Evolutionary conservation across 2,329 filamentous ascomycete species (phyloP).

Genomic region (Xylaria polymorpha): DNA sequence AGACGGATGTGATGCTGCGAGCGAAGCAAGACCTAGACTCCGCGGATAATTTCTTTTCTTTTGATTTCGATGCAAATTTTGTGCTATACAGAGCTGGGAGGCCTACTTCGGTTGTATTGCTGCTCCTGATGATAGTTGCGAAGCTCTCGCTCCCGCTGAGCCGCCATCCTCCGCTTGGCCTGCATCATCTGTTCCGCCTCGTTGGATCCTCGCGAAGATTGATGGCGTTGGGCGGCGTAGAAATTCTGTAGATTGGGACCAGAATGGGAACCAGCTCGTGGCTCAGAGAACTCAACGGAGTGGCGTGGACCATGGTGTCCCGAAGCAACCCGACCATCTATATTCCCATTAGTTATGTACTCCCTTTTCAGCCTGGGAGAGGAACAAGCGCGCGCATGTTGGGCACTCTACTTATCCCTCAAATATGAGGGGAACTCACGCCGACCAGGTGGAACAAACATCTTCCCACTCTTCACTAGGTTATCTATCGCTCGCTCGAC

Average conservation of each 20-base stretch:
- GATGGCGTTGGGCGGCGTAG: conserved; percentile 93
- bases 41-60: conserved; percentile 53
- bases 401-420: conserved; percentile 14
- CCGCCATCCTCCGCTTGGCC: conserved; percentile 98
- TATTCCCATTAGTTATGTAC: conserved; percentile 44
- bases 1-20: conserved; percentile 44
- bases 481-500: conserved; percentile 97
- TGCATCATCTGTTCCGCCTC: conserved; percentile 99
- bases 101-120: conserved; percentile 99
- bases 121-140: conserved; percentile 99
- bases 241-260: conserved; percentile 89
- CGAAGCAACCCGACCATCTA: conserved; percentile 78
- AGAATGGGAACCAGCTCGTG: conserved; percentile 75
- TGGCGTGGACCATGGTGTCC: conserved; percentile 72
- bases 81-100: conserved; percentile 79
- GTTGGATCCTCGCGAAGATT: conserved; percentile 81
- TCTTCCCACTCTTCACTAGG: conserved; percentile 95
- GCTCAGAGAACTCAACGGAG: conserved; percentile 83
- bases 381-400: conserved; percentile 36
- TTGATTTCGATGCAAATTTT: conserved; percentile 56
- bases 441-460: conserved; percentile 78
- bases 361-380: conserved; percentile 20
- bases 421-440: conserved; percentile 74
- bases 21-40: conserved; percentile 45
- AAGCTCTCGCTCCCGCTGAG: conserved; percentile 97